Evolutionary conservation across 1,284 basidiomycete genomes (phyloP), one percentile per base, ranked within the genome.

Genomic region (Pseudozyma sp.): DNA sequence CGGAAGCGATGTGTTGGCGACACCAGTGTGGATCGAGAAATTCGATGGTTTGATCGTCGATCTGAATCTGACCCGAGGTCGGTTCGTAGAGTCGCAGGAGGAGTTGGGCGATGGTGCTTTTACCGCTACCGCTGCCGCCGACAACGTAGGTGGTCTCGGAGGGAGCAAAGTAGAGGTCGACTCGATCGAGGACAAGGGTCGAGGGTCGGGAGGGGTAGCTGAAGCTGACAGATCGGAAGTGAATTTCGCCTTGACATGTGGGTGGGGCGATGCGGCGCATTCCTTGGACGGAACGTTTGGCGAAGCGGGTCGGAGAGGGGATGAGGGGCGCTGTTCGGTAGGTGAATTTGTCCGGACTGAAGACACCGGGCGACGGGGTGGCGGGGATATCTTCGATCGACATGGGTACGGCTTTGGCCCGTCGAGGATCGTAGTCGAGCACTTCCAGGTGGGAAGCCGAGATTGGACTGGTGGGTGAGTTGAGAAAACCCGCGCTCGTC

Each of bases 111-210:
- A 97, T 88, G 0, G 94, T 97, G n/a, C 91, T 92, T 86, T 99
- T 98, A 42, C 95, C 94, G 1, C 91, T 92, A 3, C 95, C 94
- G 2, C 92, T 94, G 2, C 91, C 90, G 50, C 95, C 96, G 56
- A 97, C 93, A 77, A 98, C 91, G 85, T 94, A 97, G 0, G 95
- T 97, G 19, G 88, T 93, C 84, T 98, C 94, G 40, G 89, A 87
- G 0, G 93, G 89, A 1, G 94, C 92, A 49, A 99, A 88, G 87
- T 87, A 80, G 68, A 94, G 87, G 31, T 87, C 88, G 55, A 92
- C 89, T 79, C 90, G 86, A 33, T 86, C 79, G 29, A 94, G 88
- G 13, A 90, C 90, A 1, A 87, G 87, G 44, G 87, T 84, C 31
- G 87, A 86, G 1, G 91, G 89, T 10, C 93, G 90, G 1, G 93